Conservation (phyloP, 768 basidiomycete genomes). For the Naganishia friedmannii region DNA sequence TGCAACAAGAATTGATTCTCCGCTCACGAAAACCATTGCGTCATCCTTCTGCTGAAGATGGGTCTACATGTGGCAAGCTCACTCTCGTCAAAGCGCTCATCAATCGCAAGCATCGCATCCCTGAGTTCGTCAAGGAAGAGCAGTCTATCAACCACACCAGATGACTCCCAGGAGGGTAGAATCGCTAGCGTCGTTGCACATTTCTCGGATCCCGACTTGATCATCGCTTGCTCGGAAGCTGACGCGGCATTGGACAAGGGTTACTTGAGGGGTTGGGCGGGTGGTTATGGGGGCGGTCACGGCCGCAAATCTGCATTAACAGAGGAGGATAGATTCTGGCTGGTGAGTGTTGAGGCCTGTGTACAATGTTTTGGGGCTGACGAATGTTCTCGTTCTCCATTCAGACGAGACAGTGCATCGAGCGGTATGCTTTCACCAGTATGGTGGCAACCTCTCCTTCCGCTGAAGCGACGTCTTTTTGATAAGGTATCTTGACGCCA, state of each 20-base stretch:
- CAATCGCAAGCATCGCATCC: conserved; percentile 13
- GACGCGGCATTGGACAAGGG: conserved; percentile 26
- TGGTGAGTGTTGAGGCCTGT: not conserved
- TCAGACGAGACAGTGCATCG: conserved; percentile 20
- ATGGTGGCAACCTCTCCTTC: not conserved
- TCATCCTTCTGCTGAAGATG: not conserved
- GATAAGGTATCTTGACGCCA: conserved; percentile 5
- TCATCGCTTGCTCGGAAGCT: conserved; percentile 10
- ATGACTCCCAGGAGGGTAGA: not conserved
- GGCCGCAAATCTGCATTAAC: conserved; percentile 19
- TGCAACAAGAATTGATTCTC: not conserved
- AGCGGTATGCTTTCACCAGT: not conserved
- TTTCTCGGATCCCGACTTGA: conserved; percentile 23
- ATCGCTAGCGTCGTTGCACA: conserved; percentile 16
- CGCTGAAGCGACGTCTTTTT: not conserved
- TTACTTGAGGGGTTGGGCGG: conserved; percentile 23
- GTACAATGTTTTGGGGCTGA: not conserved
- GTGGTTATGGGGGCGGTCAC: conserved; percentile 22
- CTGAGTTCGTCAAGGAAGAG: not conserved
- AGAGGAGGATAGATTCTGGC: conserved; percentile 26
- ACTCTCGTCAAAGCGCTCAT: conserved; percentile 18
- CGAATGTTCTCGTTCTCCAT: not conserved
- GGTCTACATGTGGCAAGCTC: conserved; percentile 10
- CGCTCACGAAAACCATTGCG: too few species aligned
- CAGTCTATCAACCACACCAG: not conserved